Conservation (phyloP, 1,284 basidiomycete species). For the Cutaneotrichosporon cavernicola region DNA sequence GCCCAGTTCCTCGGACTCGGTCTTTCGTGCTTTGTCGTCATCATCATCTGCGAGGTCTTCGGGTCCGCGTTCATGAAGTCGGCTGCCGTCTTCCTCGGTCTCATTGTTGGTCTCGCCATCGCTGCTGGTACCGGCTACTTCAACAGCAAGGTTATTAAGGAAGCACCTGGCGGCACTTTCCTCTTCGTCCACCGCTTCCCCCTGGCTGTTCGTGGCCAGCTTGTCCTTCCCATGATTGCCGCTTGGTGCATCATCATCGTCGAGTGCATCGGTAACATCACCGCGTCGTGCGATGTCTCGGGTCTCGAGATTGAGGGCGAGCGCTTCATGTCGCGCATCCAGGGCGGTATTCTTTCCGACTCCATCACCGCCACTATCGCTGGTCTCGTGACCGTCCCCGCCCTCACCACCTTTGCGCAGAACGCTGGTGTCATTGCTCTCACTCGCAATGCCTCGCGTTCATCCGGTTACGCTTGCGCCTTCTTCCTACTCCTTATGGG, state of each 20-base stretch:
- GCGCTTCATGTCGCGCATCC: conserved; percentile 32
- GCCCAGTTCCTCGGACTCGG: conserved; percentile 34
- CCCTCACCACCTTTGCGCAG: conserved; percentile 40
- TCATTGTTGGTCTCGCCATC: conserved; percentile 35
- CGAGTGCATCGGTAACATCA: conserved; percentile 39
- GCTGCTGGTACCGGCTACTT: conserved; percentile 40
- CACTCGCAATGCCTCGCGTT: conserved; percentile 36
- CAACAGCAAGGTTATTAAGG: conserved; percentile 24
- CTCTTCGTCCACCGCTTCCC: conserved; percentile 33
- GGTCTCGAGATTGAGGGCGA: conserved; percentile 29
- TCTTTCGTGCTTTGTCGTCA: conserved; percentile 31
- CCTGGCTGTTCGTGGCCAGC: conserved; percentile 31
- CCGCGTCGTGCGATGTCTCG: conserved; percentile 32
- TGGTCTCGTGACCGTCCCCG: conserved; percentile 34
- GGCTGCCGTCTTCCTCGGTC: conserved; percentile 38
- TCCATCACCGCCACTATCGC: conserved; percentile 33
- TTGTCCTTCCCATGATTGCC: conserved; percentile 38
- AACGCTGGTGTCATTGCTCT: conserved; percentile 41
- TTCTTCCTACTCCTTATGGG: conserved; percentile 38
- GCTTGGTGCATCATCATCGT: conserved; percentile 36
- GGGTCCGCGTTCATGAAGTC: conserved; percentile 40
- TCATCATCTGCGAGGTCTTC: conserved; percentile 31
- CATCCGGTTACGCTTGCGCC: conserved; percentile 37
- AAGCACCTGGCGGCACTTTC: conserved; percentile 34
- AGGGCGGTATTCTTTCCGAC: conserved; percentile 41